Evolutionary conservation across 192 early-diverging fungal species (phyloP).

Genomic region (Coemansia umbellata): DNA sequence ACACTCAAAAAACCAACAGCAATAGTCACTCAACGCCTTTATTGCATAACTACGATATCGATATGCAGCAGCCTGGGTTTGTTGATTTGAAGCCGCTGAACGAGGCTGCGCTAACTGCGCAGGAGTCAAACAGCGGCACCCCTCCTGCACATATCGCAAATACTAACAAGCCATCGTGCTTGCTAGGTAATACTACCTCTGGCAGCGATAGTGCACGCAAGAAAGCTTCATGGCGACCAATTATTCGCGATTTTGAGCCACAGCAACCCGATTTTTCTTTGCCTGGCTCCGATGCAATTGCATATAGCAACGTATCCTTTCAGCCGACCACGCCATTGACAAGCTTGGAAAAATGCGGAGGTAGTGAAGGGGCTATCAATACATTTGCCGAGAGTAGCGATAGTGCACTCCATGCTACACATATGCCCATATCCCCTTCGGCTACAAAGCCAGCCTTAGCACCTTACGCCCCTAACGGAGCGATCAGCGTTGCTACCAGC

Average conservation of each 20-base stretch:
- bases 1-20: neutral
- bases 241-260: slow-evolving; percentile 1
- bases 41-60: slow-evolving; percentile 1
- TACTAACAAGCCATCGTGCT: neutral
- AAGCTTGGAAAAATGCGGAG: slow-evolving; percentile 20
- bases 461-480: slow-evolving; percentile 7
- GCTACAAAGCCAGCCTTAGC: neutral
- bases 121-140: neutral
- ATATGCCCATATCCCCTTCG: slow-evolving; percentile 5
- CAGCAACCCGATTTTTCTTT: slow-evolving; percentile 4
- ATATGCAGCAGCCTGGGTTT: neutral
- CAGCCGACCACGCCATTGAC: slow-evolving; percentile 34
- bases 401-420: neutral
- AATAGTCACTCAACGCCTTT: slow-evolving; percentile 25
- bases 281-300: neutral
- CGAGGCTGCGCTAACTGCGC: neutral
- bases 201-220: neutral
- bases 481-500: slow-evolving; percentile 17
- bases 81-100: neutral
- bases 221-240: slow-evolving; percentile 12
- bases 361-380: slow-evolving; percentile 2
- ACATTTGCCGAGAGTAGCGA: slow-evolving; percentile 4
- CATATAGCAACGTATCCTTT: slow-evolving; percentile 35
- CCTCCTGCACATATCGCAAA: no score
- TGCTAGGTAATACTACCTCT: neutral